Evolutionary conservation across 257 asterid genomes (phyloP), one percentile per base, ranked within the genome.

Genomic region (Solanum sejunctum): DNA sequence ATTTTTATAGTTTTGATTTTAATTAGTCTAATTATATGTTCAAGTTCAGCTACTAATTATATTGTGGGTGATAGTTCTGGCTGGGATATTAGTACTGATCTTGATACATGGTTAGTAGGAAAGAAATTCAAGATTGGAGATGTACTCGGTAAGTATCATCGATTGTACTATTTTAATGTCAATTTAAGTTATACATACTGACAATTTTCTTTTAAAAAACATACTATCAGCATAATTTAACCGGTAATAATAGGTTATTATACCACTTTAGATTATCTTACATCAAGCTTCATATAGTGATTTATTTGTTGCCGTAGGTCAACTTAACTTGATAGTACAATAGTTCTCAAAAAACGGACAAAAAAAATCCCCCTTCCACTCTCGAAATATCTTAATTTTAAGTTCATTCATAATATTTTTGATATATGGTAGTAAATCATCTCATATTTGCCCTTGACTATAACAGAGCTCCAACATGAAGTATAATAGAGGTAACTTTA

Each of bases 21-120:
- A 45, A 60, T 60, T 60, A 71, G 87, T 45, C 72, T 82, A 70
- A 39, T 70, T 56, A 61, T 85, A 26, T 83, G 86, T 52, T 87
- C 88, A 88, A 86, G 90, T 83, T 87, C 92, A 12, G 94, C 95
- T 23, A 89, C 92, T 16, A 75, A 89, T 20, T 87, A 92, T 84
- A 85, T 83, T 5, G 97, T 95, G 39, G 99, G 99, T 5, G 98
- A 90, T 28, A 94, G 3, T 89, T 84, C 94, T 63, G 99, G 99
- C 32, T 95, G 99, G 99, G 99, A 95, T 81, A 93, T 95, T 81
- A 95, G 99, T 88, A 91, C 99, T 8, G 92, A 94, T 84, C 89
- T 93, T 15, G 95, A 93, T 69, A 55, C 99, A 0, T 95, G 99
- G 99, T 52, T 79, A 9, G 86, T 81, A 9, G 90, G 83, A 91